Base-by-base conservation (phyloP, 768 basidiomycete species). In the Suillus placidus region DNA sequence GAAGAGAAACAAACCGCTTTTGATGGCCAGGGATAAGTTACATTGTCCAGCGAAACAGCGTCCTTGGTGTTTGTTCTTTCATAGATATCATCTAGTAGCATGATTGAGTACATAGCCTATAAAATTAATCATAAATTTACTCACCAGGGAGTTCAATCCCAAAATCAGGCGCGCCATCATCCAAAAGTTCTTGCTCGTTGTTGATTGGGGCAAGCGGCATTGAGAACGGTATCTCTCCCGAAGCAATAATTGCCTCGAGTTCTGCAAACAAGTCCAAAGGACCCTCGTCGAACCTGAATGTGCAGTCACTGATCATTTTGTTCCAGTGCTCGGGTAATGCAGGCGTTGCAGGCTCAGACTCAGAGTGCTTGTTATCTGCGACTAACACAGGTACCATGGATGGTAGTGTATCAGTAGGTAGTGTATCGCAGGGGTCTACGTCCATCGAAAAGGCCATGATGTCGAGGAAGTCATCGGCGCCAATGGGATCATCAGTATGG, bases 41-140 rank as follows among this genome's bases (percentile, higher is more conserved):
- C 32, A 9, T 26, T 40, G 56, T 62, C 34, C 12, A 84, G 82
- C 76, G 76, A 74, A 79, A 79, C 62, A 60, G 78, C 70, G 9
- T 42, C 32, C 42, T 38, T 55, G 37, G 45, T 47, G 26, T 47
- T 47, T 12, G 9, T 47, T 32, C 55, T 56, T 47, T 47, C n/a
- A 12, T 47, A n/a, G n/a, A 47, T 47, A 47, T 38, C 55, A 38
- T 56, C 55, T 56, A 32, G 37, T 9, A 56, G 26, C 4, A 5
- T 38, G 55, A 56, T 47, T 23, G n/a, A 47, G 45, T 20, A 45
- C 4, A 45, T 2, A 9, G 43, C 43, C 43, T 20, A 4, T 4
- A 45, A 20, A 43, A 43, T 43, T n/a, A 43, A 47, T 47, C 45
- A 47, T 23, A n/a, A 38, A 56, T 0, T 34, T 8, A 61, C 60